These are phyloP conservation scores for Exophiala dermatitidis DNA, from an alignment of 2,329 filamentous ascomycete species.

Conservation along the genomic window DNA sequence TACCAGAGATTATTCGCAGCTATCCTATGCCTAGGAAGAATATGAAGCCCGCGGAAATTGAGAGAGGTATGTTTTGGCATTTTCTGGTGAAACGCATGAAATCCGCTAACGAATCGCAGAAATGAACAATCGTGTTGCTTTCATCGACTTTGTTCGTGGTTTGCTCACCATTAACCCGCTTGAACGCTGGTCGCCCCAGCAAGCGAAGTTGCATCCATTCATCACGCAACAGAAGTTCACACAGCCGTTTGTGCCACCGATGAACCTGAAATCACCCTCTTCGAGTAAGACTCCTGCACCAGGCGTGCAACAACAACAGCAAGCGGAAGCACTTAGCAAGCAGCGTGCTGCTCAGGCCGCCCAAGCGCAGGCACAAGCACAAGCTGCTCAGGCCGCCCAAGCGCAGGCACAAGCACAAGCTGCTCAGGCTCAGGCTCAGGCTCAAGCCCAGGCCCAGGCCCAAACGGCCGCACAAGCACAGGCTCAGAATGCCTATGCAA, in stretches of 20 bases:
- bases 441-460: slow-evolving; percentile 46
- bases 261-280: slow-evolving; percentile 87
- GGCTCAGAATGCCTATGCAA: slow-evolving; percentile 60
- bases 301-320: slow-evolving; percentile 90
- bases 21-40: slow-evolving; percentile 99
- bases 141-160: slow-evolving; percentile 95
- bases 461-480: slow-evolving; percentile 45
- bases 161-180: slow-evolving; percentile 90
- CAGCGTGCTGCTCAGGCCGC: slow-evolving; percentile 61
- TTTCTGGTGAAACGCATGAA: background rate
- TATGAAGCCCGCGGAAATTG: slow-evolving; percentile 96
- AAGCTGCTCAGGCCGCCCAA: slow-evolving; percentile 37
- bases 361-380: slow-evolving; percentile 50
- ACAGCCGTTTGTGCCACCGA: slow-evolving; percentile 89
- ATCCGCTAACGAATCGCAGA: slow-evolving; percentile 49
- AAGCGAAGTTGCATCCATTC: slow-evolving; percentile 94
- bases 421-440: slow-evolving; percentile 48
- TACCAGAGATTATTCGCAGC: slow-evolving; percentile 94
- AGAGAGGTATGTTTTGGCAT: slow-evolving; percentile 62
- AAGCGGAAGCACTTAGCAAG: slow-evolving; percentile 88
- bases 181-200: slow-evolving; percentile 94
- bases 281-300: slow-evolving; percentile 84
- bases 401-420: slow-evolving; percentile 50
- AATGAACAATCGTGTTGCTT: slow-evolving; percentile 95
- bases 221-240: slow-evolving; percentile 98